Percentiles rank a stretch among this genome's conserved stretches.
Conservation (phyloP, 164 flowering plant genomes). For the Magnolia sinica region DNA sequence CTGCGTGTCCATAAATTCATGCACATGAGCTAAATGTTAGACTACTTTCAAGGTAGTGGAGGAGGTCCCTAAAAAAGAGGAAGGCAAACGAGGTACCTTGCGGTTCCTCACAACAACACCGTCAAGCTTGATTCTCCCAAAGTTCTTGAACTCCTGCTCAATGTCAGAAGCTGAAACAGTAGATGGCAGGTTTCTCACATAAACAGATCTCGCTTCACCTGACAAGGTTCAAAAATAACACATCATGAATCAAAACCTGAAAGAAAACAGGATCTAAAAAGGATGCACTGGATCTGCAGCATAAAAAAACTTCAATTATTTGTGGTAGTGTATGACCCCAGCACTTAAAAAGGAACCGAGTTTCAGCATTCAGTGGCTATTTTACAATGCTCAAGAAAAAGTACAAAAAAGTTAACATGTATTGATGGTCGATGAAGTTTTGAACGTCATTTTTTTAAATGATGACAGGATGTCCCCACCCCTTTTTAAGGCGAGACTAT, state of each 20-base stretch:
- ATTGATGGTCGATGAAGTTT: not conserved
- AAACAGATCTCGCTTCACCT: conserved; percentile 49
- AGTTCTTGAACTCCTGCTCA: conserved; percentile 44
- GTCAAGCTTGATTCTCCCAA: conserved; percentile 57
- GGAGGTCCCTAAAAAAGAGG: not conserved
- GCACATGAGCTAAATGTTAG: not conserved
- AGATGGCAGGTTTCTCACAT: conserved; percentile 51
- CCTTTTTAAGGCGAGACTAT: no score
- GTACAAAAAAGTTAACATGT: not conserved
- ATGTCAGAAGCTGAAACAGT: conserved; percentile 39
- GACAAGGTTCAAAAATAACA: conserved; percentile 3
- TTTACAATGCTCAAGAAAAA: not conserved
- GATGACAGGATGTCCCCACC: no score
- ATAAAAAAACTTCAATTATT: not conserved
- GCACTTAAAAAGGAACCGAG: not conserved
- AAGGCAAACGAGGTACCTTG: conserved; percentile 43
- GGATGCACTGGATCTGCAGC: not conserved
- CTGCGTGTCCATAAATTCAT: conserved; percentile 31
- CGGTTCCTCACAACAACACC: conserved; percentile 80
- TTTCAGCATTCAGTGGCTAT: not conserved
- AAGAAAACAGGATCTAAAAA: not conserved
- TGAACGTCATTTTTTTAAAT: no score
- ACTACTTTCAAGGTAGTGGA: not conserved
- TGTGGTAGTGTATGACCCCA: not conserved
- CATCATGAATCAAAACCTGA: not conserved